These are phyloP conservation scores for Adansonia madagascariensis DNA, from an alignment of 441 rosid genomes.

Conservation along the genomic window DNA sequence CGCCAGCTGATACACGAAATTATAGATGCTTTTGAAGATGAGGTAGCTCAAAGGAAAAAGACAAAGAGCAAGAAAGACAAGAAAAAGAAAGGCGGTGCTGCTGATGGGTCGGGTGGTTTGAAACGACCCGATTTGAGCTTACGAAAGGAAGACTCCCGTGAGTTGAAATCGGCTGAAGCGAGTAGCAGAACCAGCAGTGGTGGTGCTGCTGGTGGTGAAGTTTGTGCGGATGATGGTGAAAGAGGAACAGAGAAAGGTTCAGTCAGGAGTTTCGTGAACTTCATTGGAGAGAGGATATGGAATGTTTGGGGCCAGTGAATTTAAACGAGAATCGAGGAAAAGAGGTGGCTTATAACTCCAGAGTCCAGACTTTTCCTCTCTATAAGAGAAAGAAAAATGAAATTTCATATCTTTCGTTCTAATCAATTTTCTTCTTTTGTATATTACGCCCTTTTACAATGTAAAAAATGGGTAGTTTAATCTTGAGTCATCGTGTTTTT, in stretches of 20 bases:
- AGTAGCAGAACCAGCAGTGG: constrained; percentile 21
- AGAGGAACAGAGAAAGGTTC: constrained; percentile 49
- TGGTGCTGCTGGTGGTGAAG: constrained; percentile 20
- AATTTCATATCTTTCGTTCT: background rate
- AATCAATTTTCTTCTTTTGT: constrained; percentile 15
- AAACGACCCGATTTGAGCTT: constrained; percentile 33
- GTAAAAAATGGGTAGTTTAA: constrained; percentile 37
- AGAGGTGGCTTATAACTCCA: constrained; percentile 21
- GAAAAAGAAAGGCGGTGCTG: constrained; percentile 32
- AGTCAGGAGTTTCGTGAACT: constrained; percentile 53
- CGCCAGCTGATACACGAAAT: constrained; percentile 71
- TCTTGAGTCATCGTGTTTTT: constrained; percentile 20
- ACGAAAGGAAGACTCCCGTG: constrained; percentile 30
- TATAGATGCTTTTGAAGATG: constrained; percentile 68
- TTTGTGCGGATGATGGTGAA: constrained; percentile 29
- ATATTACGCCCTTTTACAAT: constrained; percentile 30
- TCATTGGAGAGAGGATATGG: constrained; percentile 72
- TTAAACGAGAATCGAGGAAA: constrained; percentile 13
- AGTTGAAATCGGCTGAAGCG: constrained; percentile 28
- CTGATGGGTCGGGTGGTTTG: constrained; percentile 25
- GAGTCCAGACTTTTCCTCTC: constrained; percentile 7
- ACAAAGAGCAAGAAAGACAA: constrained; percentile 41
- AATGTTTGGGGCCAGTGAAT: constrained; percentile 59
- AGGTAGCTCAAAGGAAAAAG: constrained; percentile 38
- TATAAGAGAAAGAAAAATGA: constrained; percentile 8